Conservation (phyloP, 805 yeast species). For the Wickerhamiella kurtzmanii region DNA sequence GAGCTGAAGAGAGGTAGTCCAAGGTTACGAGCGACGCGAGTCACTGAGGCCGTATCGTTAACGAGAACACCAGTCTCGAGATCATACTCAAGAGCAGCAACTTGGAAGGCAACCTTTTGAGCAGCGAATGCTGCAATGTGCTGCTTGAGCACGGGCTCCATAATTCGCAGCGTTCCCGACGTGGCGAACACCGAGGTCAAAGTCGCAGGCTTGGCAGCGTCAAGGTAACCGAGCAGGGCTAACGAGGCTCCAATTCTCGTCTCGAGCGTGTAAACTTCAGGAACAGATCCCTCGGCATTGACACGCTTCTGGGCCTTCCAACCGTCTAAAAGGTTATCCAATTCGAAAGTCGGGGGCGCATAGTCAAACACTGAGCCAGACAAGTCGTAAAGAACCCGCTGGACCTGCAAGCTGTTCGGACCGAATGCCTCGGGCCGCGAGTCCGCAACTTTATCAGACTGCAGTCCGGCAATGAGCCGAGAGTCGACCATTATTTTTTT, state of each 20-base stretch:
- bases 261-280: slow-evolving; percentile 43
- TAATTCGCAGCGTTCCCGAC: slow-evolving; percentile 51
- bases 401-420: slow-evolving; percentile 16
- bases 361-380: slow-evolving; percentile 37
- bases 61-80: slow-evolving; percentile 37
- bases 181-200: slow-evolving; percentile 42
- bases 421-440: slow-evolving; percentile 9
- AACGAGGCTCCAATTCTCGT: slow-evolving; percentile 76
- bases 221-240: slow-evolving; percentile 55
- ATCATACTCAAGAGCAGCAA: slow-evolving; percentile 67
- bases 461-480: neutral
- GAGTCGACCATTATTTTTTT: neutral
- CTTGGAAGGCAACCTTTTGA: slow-evolving; percentile 38
- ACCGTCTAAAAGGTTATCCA: slow-evolving; percentile 44
- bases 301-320: slow-evolving; percentile 41
- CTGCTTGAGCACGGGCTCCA: slow-evolving; percentile 41
- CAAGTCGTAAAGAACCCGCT: slow-evolving; percentile 24
- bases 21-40: slow-evolving; percentile 48
- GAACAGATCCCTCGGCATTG: slow-evolving; percentile 45
- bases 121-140: slow-evolving; percentile 4
- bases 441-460: neutral
- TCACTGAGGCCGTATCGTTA: slow-evolving; percentile 50
- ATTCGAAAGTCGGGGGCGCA: slow-evolving; percentile 47
- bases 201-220: neutral
- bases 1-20: slow-evolving; percentile 54